Evolutionary conservation across 2,329 filamentous ascomycete species (phyloP).

Genomic region (Colletotrichum sojae): DNA sequence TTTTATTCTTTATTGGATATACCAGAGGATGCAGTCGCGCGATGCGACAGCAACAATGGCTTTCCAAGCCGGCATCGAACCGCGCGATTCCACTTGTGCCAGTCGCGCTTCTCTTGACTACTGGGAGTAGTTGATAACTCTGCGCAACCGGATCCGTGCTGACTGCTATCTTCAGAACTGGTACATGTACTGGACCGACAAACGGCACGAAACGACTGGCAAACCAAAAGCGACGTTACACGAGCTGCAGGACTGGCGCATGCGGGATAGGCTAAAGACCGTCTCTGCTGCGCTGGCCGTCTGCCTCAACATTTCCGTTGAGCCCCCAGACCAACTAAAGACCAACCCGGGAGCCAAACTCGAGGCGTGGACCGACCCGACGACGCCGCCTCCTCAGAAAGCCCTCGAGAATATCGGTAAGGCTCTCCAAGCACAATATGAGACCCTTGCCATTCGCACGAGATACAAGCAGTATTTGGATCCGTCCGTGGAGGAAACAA

Average conservation of each 20-base stretch:
- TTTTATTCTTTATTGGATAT: conserved; percentile 15
- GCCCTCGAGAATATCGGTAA: conserved; percentile 96
- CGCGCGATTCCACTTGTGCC: background rate
- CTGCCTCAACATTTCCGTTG: conserved; percentile 96
- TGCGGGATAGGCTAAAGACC: conserved; percentile 96
- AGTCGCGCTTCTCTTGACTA: conserved; percentile 6
- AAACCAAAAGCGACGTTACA: conserved; percentile 80
- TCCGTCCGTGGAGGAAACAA: conserved; percentile 96
- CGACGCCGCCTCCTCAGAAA: conserved; percentile 83
- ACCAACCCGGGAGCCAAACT: conserved; percentile 93
- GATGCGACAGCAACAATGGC: conserved; percentile 8
- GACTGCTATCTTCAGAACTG: conserved; percentile 77
- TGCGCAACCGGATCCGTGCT: conserved; percentile 33
- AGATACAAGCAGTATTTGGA: conserved; percentile 98
- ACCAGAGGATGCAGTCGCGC: conserved; percentile 21
- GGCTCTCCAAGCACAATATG: conserved; percentile 95
- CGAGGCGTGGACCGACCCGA: conserved; percentile 97
- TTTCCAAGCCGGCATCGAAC: background rate
- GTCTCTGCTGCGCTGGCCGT: conserved; percentile 95
- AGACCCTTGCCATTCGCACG: conserved; percentile 94
- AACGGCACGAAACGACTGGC: conserved; percentile 94
- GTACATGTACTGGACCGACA: conserved; percentile 99
- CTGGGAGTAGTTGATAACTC: conserved; percentile 19
- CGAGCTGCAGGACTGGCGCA: conserved; percentile 92
- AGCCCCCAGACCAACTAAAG: conserved; percentile 96